Conservation (phyloP, 306 rosid species). For the Inga leiocalycina region DNA sequence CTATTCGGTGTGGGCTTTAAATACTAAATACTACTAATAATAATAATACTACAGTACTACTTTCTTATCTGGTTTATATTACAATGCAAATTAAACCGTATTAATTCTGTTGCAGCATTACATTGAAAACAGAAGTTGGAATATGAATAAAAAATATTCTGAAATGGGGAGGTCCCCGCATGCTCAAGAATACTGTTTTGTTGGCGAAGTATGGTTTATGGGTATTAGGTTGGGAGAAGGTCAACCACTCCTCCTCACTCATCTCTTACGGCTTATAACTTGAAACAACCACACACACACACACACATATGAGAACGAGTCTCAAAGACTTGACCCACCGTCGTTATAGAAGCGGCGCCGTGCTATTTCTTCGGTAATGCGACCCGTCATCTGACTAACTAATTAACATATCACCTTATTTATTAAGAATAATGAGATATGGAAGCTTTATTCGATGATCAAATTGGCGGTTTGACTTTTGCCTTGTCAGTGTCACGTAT, state of each 20-base stretch:
- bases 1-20: neutral
- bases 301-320: neutral
- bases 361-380: neutral
- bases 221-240: neutral
- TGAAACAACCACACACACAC: neutral
- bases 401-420: neutral
- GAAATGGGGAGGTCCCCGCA: conserved; percentile 14
- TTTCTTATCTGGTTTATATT: neutral
- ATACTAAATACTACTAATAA: neutral
- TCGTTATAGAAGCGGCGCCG: neutral
- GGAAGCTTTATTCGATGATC: neutral
- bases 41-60: neutral
- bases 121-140: neutral
- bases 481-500: conserved; percentile 30
- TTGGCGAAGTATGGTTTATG: conserved; percentile 10
- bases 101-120: neutral
- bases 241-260: neutral
- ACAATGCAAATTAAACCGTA: neutral
- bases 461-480: conserved; percentile 50
- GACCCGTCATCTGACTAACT: neutral
- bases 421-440: neutral
- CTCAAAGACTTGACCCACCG: neutral
- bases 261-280: neutral
- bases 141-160: neutral
- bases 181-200: neutral